Evolutionary conservation across 1,284 basidiomycete species (phyloP), one percentile per base, ranked within the genome.

Genomic region (Pseudozyma sp.): DNA sequence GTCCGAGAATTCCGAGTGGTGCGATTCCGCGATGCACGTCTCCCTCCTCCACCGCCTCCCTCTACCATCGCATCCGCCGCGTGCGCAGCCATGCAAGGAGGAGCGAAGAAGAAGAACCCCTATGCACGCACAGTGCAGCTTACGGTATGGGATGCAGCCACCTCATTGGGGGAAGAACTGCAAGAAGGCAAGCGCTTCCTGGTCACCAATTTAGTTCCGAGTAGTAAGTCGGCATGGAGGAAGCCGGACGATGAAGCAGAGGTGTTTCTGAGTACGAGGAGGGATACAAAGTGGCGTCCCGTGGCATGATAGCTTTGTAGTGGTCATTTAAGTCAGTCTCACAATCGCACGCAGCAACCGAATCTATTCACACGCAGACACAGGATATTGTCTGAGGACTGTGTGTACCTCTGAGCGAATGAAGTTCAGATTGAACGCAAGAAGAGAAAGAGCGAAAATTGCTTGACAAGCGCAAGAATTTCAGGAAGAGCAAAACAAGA

Each of bases 1-100:
- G 91, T 94, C 13, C 90, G 92, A 47, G 90, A 88, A 63, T 97
- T 97, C 85, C 88, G 94, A 21, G 90, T 97, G 5, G 85, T 95
- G 9, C 87, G 91, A 13, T 89, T 92, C 19, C 87, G 89, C 68
- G 96, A 98, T 82, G 90, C 91, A 7, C 65, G 70, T 9, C 58
- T 69, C 0, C 57, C 67, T 0, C 67, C 68, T 5, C 62, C 63
- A 31, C 25, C 25, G 6, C 47, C 52, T 5, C 39, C 55, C 5
- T 16, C 47, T 9, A 39, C 54, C 12, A 18, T 49, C 12, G 34
- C 43, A 25, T 43, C 36, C 11, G 13, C 35, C 6, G 14, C 54
- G 12, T 12, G 13, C 7, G n/a, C 39, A 14, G 55, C 49, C 1
- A 54, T 19, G 44, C 51, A n/a, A 16, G 49, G 18, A 10, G 48